phyloP scores from a whole-genome alignment of 129 eudicot genomes.

The Arctium lappa region DNA sequence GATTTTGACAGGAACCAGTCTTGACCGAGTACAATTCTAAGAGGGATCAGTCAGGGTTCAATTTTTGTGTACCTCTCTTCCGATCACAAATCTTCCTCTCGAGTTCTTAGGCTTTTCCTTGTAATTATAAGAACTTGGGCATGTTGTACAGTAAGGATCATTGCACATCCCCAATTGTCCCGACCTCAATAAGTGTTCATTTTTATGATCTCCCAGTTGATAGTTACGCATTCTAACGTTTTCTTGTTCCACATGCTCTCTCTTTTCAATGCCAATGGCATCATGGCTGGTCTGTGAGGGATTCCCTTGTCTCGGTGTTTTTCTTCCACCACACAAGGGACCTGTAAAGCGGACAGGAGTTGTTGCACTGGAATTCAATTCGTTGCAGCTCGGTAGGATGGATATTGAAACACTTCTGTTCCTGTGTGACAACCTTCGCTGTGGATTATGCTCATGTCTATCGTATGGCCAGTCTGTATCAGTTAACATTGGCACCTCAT shows the following conservation, averaged over 20 bases:
- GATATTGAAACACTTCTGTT: conserved; percentile 69
- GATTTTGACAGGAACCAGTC: no score
- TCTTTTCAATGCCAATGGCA: conserved; percentile 8
- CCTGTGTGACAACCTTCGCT: conserved; percentile 26
- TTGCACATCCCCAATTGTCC: conserved; percentile 78
- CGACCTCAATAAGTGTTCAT: conserved; percentile 61
- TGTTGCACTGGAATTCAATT: conserved; percentile 26
- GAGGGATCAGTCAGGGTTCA: background rate
- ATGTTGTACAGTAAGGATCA: conserved; percentile 83
- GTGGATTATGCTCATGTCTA: conserved; percentile 24
- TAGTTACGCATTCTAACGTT: conserved; percentile 20
- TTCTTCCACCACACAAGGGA: conserved; percentile 43
- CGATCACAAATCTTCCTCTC: conserved; percentile 4
- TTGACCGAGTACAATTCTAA: background rate
- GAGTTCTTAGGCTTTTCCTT: conserved; percentile 30
- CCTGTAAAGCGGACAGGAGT: conserved; percentile 43
- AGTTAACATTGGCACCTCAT: conserved; percentile 53
- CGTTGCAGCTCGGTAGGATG: conserved; percentile 34
- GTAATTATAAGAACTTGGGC: conserved; percentile 53
- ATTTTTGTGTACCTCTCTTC: background rate
- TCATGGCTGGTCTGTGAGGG: conserved; percentile 17
- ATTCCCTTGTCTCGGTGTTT: conserved; percentile 25
- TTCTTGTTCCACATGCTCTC: conserved; percentile 26
- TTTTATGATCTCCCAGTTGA: conserved; percentile 36
- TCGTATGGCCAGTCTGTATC: conserved; percentile 27